These are phyloP conservation scores for Erythrophleum ivorense DNA, from an alignment of 331 rosid genomes.

Conservation along the genomic window DNA sequence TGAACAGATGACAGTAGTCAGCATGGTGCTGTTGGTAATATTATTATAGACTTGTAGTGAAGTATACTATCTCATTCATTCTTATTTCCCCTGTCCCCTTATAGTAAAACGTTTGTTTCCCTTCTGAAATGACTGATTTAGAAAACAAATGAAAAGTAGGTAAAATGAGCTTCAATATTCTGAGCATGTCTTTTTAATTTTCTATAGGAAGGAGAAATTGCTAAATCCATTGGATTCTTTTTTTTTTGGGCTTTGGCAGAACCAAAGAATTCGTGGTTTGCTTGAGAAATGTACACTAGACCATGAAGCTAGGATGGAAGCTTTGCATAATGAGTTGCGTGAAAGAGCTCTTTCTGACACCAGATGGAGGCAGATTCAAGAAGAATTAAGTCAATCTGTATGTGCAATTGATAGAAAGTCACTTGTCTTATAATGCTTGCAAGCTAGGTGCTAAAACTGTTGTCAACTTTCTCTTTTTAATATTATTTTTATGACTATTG, in stretches of 20 bases:
- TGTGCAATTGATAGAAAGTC: constrained; percentile 48
- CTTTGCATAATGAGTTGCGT: constrained; percentile 74
- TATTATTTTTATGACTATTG: constrained; percentile 44
- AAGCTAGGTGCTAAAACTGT: constrained; percentile 36
- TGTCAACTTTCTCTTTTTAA: constrained; percentile 35
- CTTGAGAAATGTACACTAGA: constrained; percentile 94
- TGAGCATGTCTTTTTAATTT: constrained; percentile 20
- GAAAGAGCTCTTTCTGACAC: constrained; percentile 94
- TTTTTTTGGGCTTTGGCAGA: constrained; percentile 57
- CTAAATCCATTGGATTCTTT: constrained; percentile 39
- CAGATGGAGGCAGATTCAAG: constrained; percentile 91
- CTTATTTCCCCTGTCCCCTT: constrained; percentile 17
- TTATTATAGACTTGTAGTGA: constrained; percentile 25
- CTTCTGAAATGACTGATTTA: not conserved
- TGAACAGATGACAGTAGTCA: constrained; percentile 15
- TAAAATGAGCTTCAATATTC: constrained; percentile 14
- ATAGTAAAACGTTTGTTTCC: not conserved
- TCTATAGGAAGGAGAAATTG: constrained; percentile 29
- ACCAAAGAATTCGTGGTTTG: constrained; percentile 85
- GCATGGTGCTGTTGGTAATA: constrained; percentile 24
- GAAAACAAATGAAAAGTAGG: constrained; percentile 9
- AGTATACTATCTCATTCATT: constrained; percentile 6
- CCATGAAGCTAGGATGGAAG: constrained; percentile 86
- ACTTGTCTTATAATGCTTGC: constrained; percentile 36
- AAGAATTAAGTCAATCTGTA: constrained; percentile 75